Conservation (phyloP, 2,329 filamentous ascomycete species). For the Aspergillus fructus region DNA sequence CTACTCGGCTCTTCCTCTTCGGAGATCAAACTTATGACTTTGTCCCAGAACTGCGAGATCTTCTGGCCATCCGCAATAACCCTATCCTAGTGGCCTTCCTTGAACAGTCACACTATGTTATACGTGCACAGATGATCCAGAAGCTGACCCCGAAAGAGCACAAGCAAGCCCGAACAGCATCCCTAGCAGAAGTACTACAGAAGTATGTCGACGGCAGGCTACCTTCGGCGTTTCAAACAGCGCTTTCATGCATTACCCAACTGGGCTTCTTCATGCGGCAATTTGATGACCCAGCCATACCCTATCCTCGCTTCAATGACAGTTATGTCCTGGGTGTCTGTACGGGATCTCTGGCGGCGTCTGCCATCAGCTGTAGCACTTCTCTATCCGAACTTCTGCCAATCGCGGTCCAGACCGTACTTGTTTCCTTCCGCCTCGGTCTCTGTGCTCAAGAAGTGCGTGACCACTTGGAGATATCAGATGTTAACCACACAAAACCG, state of each 20-base stretch:
- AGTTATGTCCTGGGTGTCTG: slow-evolving; percentile 28
- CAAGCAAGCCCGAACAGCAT: slow-evolving; percentile 6
- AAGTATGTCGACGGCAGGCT: slow-evolving; percentile 3
- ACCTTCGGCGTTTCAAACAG: slow-evolving; percentile 7
- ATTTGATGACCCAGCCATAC: neutral
- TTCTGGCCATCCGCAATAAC: neutral
- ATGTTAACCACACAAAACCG: neutral
- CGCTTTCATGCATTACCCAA: slow-evolving; percentile 11
- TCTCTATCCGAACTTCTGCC: slow-evolving; percentile 34
- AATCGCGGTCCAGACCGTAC: slow-evolving; percentile 35
- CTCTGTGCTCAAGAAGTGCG: slow-evolving; percentile 4
- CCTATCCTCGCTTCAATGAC: slow-evolving; percentile 4
- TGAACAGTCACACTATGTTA: slow-evolving; percentile 5
- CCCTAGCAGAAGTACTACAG: slow-evolving; percentile 9
- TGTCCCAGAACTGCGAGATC: neutral
- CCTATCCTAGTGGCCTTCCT: slow-evolving; percentile 14
- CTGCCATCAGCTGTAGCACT: slow-evolving; percentile 30
- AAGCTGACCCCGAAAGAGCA: neutral
- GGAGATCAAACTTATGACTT: slow-evolving; percentile 20
- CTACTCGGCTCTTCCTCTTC: slow-evolving; percentile 16
- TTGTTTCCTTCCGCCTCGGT: slow-evolving; percentile 36
- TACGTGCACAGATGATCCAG: slow-evolving; percentile 11
- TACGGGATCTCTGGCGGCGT: slow-evolving; percentile 34
- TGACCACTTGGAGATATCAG: slow-evolving; percentile 1
- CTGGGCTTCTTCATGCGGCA: slow-evolving; percentile 13